Conservation (phyloP, 345 rosid genomes). For the Eucalyptus guilfoylei region DNA sequence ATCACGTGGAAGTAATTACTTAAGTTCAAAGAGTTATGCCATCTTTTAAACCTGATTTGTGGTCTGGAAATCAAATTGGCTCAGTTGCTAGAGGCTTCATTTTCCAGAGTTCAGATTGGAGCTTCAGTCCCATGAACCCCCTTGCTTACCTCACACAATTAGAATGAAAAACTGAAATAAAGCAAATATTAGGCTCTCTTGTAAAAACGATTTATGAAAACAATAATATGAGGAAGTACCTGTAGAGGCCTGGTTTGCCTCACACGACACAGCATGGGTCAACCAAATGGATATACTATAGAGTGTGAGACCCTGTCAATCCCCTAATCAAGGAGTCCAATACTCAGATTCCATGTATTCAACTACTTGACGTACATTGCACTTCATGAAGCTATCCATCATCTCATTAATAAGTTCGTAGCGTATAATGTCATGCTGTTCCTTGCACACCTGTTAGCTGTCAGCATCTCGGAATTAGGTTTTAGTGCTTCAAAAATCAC, state of each 20-base stretch:
- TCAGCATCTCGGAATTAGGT: not conserved
- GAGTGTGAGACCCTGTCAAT: not conserved
- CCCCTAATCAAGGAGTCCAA: not conserved
- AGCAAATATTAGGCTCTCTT: not conserved
- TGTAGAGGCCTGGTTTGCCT: not conserved
- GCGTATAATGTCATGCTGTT: not conserved
- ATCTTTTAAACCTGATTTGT: not conserved
- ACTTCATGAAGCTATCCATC: not conserved
- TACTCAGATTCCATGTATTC: not conserved
- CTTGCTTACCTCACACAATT: not conserved
- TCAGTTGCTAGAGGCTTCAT: not conserved
- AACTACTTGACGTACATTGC: not conserved
- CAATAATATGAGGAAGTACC: not conserved
- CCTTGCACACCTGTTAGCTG: not conserved
- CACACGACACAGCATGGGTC: not conserved
- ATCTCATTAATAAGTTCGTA: not conserved
- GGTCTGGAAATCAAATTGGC: not conserved
- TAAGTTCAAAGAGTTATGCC: not conserved
- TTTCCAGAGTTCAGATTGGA: not conserved
- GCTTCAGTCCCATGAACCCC: not conserved
- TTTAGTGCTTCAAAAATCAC: not conserved
- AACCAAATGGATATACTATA: not conserved
- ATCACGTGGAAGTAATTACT: not conserved
- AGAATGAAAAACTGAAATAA: not conserved
- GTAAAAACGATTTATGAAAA: not conserved